A percentile compares a stretch with the other conserved stretches of the same genome.
Conservation (phyloP, 2,329 filamentous ascomycete species). For the Rhynchosporium agropyri region DNA sequence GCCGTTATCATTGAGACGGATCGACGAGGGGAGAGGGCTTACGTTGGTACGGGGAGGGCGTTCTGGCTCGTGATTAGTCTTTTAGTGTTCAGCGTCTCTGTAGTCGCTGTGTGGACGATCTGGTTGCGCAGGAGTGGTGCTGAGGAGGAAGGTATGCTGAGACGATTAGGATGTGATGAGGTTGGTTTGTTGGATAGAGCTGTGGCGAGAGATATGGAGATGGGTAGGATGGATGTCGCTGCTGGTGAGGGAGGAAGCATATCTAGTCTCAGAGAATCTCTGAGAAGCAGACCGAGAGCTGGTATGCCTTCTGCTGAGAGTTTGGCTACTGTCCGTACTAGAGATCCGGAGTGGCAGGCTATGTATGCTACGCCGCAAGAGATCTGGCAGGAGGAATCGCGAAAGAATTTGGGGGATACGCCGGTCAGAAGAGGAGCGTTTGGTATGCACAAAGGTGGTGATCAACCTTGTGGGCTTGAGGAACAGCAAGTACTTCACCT, state of each 20-base stretch:
- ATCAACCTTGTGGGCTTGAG: not conserved
- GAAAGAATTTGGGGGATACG: slow-evolving; percentile 4
- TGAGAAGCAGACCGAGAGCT: slow-evolving; percentile 5
- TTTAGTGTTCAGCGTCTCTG: not conserved
- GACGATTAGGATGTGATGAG: slow-evolving; percentile 15
- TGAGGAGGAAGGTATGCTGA: not conserved
- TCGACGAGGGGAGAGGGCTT: not conserved
- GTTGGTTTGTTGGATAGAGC: slow-evolving; percentile 18
- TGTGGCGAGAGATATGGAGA: slow-evolving; percentile 7
- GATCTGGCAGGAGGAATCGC: slow-evolving; percentile 1
- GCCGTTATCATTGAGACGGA: slow-evolving; percentile 6
- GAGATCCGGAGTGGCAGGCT: slow-evolving; percentile 17
- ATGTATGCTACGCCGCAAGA: slow-evolving; percentile 14
- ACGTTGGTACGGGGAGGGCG: slow-evolving; percentile 6
- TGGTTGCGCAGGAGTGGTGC: slow-evolving; percentile 16
- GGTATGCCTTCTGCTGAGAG: not conserved
- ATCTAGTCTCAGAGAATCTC: not conserved
- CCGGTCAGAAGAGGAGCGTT: slow-evolving; percentile 12
- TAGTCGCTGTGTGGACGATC: not conserved
- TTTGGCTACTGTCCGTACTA: not conserved
- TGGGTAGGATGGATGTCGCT: slow-evolving; percentile 1
- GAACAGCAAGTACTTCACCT: not conserved
- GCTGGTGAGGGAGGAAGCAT: not conserved
- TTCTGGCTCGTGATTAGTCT: slow-evolving; percentile 21
- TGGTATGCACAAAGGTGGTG: slow-evolving; percentile 1